Evolutionary conservation across 2,329 filamentous ascomycete species (phyloP), one percentile per base, ranked within the genome.

Genomic region (Ascochyta viciae-villosae): DNA sequence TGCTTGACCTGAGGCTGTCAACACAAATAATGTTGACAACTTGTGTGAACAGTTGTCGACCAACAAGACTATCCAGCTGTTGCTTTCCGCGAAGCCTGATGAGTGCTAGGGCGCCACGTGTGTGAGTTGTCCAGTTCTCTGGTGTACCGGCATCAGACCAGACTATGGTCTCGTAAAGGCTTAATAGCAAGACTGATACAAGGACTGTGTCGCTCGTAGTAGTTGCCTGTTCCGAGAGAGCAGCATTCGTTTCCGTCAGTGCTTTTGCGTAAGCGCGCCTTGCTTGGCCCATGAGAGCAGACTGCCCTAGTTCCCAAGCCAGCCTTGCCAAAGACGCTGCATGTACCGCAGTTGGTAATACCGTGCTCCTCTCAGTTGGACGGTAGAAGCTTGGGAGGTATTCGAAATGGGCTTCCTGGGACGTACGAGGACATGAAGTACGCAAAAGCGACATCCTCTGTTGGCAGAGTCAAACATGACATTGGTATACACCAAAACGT

Each of bases 341-440:
- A 12, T 51, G 51, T 12, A 66, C 42, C 9, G 50, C 49, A n/a
- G 56, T 31, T 16, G 19, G 24, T 10, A 66, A 26, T 1, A 53
- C 38, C 1, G 40, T n/a, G 13, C 33, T 22, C 23, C 7, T 34
- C 3, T 9, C 24, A 13, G 19, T 15, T 8, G 45, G 26, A 4
- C 9, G 23, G 35, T 55, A 60, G 1, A 67, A 38, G 3, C 6
- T 15, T 12, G 62, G 48, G 6, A 67, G 55, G 19, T 67, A 67
- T 4, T 57, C 57, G 16, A 60, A 67, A 38, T 60, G 61, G 48
- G n/a, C 62, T 65, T 43, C 56, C 61, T 22, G 62, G 62, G 3
- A 65, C 37, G 29, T 65, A 64, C 2, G 55, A 53, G 6, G 48
- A 42, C 55, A 67, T 59, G 50, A 64, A 64, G n/a, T 62, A 23